Evolutionary conservation across 2,329 filamentous ascomycete genomes (phyloP).

Genomic region (Sporothrix luriei): DNA sequence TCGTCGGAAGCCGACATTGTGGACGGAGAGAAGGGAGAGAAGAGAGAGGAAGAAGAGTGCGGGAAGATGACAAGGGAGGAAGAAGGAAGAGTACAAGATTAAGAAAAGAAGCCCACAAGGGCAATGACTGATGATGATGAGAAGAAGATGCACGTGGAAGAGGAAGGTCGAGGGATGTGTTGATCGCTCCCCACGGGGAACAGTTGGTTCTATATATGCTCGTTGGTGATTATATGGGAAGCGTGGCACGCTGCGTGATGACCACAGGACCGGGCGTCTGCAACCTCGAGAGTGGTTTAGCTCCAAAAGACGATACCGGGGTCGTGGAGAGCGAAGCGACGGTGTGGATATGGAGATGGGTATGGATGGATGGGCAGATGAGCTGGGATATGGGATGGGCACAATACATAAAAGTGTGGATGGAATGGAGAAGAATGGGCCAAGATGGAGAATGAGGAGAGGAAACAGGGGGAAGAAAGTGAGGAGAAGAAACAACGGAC

Average conservation of each 20-base stretch:
- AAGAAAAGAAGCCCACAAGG: neutral
- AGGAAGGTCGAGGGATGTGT: neutral
- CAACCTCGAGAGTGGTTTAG: slow-evolving; percentile 11
- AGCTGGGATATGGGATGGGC: neutral
- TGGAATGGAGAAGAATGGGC: slow-evolving; percentile 18
- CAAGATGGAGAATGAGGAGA: slow-evolving; percentile 1
- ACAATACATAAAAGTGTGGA: neutral
- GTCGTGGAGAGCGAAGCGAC: slow-evolving; percentile 20
- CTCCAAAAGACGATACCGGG: neutral
- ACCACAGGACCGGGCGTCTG: neutral
- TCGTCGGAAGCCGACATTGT: slow-evolving; percentile 32
- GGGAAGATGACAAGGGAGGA: too few relatives aligned
- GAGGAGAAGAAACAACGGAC: slow-evolving; percentile 13
- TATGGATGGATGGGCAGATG: neutral
- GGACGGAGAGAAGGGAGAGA: neutral
- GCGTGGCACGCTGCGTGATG: neutral
- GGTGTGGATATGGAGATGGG: neutral
- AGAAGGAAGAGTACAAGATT: neutral
- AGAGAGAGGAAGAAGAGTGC: neutral
- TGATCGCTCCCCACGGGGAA: slow-evolving; percentile 28
- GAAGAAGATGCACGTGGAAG: slow-evolving; percentile 18
- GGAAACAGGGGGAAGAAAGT: neutral
- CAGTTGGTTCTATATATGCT: slow-evolving; percentile 23
- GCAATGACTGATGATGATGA: slow-evolving; percentile 14
- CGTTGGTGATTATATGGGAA: slow-evolving; percentile 21